Conservation (phyloP, 1,284 basidiomycete species). For the Takashimella koratensis region DNA sequence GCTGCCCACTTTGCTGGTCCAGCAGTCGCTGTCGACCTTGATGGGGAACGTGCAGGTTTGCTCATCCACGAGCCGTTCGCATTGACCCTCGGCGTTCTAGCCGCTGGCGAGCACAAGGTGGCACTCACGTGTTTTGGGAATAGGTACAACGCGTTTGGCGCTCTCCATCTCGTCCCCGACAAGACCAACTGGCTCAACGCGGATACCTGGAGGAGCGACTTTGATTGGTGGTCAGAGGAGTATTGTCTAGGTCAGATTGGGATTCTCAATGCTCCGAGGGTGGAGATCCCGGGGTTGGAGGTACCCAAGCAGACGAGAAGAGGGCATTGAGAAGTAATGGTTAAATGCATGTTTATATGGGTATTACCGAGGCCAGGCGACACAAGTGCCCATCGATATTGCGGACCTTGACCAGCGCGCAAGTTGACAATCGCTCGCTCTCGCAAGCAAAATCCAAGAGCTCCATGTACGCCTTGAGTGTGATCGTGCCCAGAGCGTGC, state of each 20-base stretch:
- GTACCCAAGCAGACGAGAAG: slow-evolving; percentile 16
- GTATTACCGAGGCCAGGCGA: slow-evolving; percentile 43
- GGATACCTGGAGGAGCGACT: slow-evolving; percentile 26
- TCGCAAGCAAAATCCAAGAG: slow-evolving; percentile 43
- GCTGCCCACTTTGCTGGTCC: slow-evolving; percentile 24
- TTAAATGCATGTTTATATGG: slow-evolving; percentile 1
- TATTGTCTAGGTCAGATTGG: slow-evolving; percentile 22
- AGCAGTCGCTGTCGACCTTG: slow-evolving; percentile 18
- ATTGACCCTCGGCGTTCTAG: slow-evolving; percentile 11
- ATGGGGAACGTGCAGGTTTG: slow-evolving; percentile 8
- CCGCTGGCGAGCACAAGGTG: slow-evolving; percentile 14
- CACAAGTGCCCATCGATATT: slow-evolving; percentile 51
- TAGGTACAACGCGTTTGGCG: slow-evolving; percentile 29
- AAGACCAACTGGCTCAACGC: slow-evolving; percentile 33
- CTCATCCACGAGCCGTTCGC: slow-evolving; percentile 20
- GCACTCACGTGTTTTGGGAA: slow-evolving; percentile 27
- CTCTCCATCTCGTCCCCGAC: slow-evolving; percentile 21
- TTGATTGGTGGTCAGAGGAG: slow-evolving; percentile 32
- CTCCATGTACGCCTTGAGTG: slow-evolving; percentile 57
- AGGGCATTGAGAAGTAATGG: slow-evolving; percentile 4
- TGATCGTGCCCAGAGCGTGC: slow-evolving; percentile 66
- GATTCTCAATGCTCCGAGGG: slow-evolving; percentile 22
- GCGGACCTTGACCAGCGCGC: slow-evolving; percentile 50
- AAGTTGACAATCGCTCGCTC: slow-evolving; percentile 3
- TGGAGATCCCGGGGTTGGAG: slow-evolving; percentile 21